A percentile compares a stretch with the other conserved stretches of the same genome.
Evolutionary conservation across 2,329 filamentous ascomycete species (phyloP).

Genomic region (Alternaria solani): DNA sequence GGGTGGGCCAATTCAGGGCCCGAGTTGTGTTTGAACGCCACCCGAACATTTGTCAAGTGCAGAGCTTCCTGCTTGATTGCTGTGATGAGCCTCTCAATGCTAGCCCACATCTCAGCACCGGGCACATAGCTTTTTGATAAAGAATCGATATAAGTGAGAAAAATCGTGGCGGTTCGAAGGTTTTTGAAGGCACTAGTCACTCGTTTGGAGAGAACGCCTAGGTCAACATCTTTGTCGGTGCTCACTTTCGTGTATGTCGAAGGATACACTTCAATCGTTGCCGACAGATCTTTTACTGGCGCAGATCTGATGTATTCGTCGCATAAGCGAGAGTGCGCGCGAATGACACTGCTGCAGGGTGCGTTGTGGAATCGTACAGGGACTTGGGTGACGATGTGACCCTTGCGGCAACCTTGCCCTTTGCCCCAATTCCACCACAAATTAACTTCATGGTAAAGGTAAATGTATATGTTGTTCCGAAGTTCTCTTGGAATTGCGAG

Average conservation of each 20-base stretch:
- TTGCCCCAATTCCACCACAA: not conserved
- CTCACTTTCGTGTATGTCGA: not conserved
- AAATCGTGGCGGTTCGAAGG: not conserved
- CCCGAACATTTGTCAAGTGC: not conserved
- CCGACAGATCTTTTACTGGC: not conserved
- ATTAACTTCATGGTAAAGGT: not conserved
- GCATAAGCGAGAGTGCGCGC: constrained; percentile 77
- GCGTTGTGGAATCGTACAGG: constrained; percentile 73
- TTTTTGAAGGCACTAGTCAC: not conserved
- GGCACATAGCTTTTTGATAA: not conserved
- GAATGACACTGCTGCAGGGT: constrained; percentile 69
- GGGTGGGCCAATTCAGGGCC: not conserved
- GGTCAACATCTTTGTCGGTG: not conserved
- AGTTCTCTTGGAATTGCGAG: constrained; percentile 1
- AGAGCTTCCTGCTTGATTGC: not conserved
- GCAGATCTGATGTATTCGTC: constrained; percentile 70
- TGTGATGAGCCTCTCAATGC: not conserved
- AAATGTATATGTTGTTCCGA: not conserved
- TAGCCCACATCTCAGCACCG: not conserved
- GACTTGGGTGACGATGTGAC: constrained; percentile 60
- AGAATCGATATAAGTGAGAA: not conserved
- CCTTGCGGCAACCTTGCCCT: not conserved
- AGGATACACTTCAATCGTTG: not conserved
- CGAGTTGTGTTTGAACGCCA: not conserved
- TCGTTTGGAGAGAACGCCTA: not conserved